A percentile compares a stretch with the other conserved stretches of the same genome.
phyloP scores from a whole-genome alignment of 2,329 filamentous ascomycete species.

The Phialophora verrucosa region DNA sequence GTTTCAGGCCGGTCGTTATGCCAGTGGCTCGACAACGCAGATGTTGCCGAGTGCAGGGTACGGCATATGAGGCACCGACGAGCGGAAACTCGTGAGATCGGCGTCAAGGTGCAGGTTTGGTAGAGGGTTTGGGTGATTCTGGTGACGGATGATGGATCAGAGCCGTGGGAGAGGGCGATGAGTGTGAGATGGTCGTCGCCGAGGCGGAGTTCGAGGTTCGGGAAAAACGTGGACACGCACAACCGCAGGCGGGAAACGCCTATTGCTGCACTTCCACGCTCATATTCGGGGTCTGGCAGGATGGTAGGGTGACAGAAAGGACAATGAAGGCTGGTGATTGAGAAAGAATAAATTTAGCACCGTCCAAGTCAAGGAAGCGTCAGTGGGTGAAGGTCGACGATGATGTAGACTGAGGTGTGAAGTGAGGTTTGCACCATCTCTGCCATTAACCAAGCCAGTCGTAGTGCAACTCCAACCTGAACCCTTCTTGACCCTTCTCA shows the following conservation, averaged over 20 bases:
- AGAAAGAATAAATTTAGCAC: conserved; percentile 20
- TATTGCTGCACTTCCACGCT: conserved; percentile 17
- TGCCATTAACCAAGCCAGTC: conserved; percentile 19
- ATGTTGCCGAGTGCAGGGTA: conserved; percentile 27
- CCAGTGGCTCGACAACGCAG: conserved; percentile 32
- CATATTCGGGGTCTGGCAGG: conserved; percentile 10
- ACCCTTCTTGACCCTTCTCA: conserved; percentile 4
- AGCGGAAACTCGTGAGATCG: neutral
- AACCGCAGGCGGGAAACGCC: conserved; percentile 28
- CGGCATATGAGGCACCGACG: conserved; percentile 28
- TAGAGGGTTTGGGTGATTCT: neutral
- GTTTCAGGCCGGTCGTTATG: conserved; percentile 26
- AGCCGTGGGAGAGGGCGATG: neutral
- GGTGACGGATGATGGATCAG: conserved; percentile 3
- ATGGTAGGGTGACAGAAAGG: conserved; percentile 10
- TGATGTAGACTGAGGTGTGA: conserved; percentile 25
- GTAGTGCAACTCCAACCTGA: conserved; percentile 18
- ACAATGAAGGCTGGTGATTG: neutral
- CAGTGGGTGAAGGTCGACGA: conserved; percentile 20
- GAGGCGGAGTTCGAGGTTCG: conserved; percentile 25
- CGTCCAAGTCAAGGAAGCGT: conserved; percentile 14
- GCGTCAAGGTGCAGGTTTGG: conserved; percentile 1
- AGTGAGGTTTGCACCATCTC: conserved; percentile 24
- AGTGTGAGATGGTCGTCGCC: conserved; percentile 19
- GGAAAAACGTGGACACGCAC: conserved; percentile 33